Evolutionary conservation across 306 rosid genomes (phyloP).

Genomic region (Fragaria vesca): DNA sequence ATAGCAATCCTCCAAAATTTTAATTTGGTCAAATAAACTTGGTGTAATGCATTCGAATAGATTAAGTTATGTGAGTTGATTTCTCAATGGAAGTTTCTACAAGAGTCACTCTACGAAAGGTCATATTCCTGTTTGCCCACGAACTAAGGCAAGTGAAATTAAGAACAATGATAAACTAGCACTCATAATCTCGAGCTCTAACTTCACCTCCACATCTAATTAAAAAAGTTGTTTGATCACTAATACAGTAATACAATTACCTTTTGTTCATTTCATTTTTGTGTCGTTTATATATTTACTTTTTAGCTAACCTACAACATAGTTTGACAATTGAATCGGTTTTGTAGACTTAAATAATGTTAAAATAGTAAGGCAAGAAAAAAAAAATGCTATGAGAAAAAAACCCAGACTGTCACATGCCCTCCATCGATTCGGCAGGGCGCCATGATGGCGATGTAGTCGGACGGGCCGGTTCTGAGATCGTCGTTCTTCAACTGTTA

Average conservation of each 20-base stretch:
- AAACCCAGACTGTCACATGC: too few species aligned
- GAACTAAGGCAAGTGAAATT: neutral
- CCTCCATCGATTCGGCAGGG: too few species aligned
- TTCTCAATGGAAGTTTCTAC: neutral
- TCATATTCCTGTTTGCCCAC: neutral
- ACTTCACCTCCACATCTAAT: neutral
- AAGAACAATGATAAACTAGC: neutral
- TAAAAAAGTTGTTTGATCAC: neutral
- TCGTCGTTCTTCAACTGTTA: too few species aligned
- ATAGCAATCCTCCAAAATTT: neutral
- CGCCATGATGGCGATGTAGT: too few species aligned
- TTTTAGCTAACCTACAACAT: too few species aligned
- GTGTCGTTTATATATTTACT: too few species aligned
- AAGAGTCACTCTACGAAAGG: neutral
- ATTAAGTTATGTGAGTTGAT: neutral
- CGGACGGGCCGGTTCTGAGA: too few species aligned
- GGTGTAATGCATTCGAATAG: neutral
- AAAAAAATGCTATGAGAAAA: too few species aligned
- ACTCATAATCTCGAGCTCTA: neutral
- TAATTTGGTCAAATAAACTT: constrained; percentile 7
- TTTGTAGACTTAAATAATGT: too few species aligned
- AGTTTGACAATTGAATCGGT: too few species aligned
- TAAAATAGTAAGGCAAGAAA: too few species aligned
- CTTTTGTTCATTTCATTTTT: too few species aligned
- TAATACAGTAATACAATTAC: neutral